A percentile compares a stretch with the other conserved stretches of the same genome.
These are phyloP conservation scores for Talaromyces sp. DNA, from an alignment of 2,329 filamentous ascomycete species.

Conservation along the genomic window DNA sequence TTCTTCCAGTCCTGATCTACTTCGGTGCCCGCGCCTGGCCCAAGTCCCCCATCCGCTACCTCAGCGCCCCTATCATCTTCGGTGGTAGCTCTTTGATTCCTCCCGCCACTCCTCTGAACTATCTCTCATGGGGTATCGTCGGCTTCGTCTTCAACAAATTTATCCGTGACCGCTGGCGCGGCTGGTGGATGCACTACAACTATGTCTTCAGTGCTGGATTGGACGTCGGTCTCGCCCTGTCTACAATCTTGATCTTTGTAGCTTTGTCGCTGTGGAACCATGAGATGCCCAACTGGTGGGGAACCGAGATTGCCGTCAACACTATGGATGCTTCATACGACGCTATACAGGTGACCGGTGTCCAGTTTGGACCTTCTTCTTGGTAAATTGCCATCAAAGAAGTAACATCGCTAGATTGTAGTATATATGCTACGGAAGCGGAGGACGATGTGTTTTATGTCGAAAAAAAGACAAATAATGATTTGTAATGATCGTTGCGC, in stretches of 20 bases:
- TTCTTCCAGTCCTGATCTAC: slow-evolving; percentile 62
- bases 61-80: slow-evolving; percentile 67
- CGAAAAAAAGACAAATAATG: neutral
- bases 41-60: slow-evolving; percentile 59
- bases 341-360: slow-evolving; percentile 57
- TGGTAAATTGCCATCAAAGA: neutral
- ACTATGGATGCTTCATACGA: slow-evolving; percentile 62
- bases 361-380: slow-evolving; percentile 58
- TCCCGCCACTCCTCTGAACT: slow-evolving; percentile 68
- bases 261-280: slow-evolving; percentile 60
- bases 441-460: neutral
- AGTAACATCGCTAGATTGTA: neutral
- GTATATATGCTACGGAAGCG: neutral
- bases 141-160: slow-evolving; percentile 67
- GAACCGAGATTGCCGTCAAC: slow-evolving; percentile 55
- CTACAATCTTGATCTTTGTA: slow-evolving; percentile 68
- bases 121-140: slow-evolving; percentile 66
- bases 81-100: slow-evolving; percentile 63
- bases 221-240: slow-evolving; percentile 64
- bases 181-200: slow-evolving; percentile 77
- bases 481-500: neutral
- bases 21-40: slow-evolving; percentile 61
- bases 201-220: slow-evolving; percentile 70
- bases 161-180: slow-evolving; percentile 62
- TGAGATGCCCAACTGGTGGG: slow-evolving; percentile 63